Percentiles rank a stretch among this genome's conserved stretches.
phyloP scores from a whole-genome alignment of 257 asterid genomes.

The Prunella vulgaris region DNA sequence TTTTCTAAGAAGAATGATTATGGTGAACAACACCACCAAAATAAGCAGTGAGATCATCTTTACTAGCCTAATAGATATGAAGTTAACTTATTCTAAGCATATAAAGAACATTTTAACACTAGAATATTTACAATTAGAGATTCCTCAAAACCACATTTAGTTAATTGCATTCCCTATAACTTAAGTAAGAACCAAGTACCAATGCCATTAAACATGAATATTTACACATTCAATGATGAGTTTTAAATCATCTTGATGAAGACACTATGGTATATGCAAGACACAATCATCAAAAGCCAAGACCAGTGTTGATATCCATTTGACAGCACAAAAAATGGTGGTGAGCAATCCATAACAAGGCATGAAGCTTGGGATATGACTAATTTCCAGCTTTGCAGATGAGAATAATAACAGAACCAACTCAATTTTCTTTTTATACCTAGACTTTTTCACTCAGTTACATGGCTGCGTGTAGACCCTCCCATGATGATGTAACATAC shows the following conservation, averaged over 20 bases:
- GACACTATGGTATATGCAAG: not conserved
- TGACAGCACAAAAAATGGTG: not conserved
- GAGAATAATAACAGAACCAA: constrained; percentile 1
- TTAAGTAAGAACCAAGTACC: not conserved
- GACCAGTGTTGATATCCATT: not conserved
- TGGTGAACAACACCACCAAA: constrained; percentile 4
- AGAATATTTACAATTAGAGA: constrained; percentile 2
- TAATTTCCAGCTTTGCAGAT: not conserved
- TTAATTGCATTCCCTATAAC: constrained; percentile 1
- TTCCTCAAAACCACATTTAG: not conserved
- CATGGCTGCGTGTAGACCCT: constrained; percentile 4
- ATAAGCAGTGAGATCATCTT: constrained; percentile 9
- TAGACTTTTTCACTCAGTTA: not conserved
- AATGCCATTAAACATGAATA: not conserved
- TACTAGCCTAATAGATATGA: constrained; percentile 1
- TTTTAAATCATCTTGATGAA: not conserved
- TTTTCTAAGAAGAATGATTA: not conserved
- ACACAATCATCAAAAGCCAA: not conserved
- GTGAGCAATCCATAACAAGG: constrained; percentile 2
- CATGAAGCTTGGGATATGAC: constrained; percentile 5
- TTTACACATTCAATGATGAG: not conserved
- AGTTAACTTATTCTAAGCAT: not conserved
- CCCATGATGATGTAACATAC: not conserved
- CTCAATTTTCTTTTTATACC: not conserved
- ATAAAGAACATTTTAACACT: not conserved